Percentiles rank a stretch among this genome's conserved stretches.
phyloP scores from a whole-genome alignment of 2,329 filamentous ascomycete species.

The Scytalidium sp. region DNA sequence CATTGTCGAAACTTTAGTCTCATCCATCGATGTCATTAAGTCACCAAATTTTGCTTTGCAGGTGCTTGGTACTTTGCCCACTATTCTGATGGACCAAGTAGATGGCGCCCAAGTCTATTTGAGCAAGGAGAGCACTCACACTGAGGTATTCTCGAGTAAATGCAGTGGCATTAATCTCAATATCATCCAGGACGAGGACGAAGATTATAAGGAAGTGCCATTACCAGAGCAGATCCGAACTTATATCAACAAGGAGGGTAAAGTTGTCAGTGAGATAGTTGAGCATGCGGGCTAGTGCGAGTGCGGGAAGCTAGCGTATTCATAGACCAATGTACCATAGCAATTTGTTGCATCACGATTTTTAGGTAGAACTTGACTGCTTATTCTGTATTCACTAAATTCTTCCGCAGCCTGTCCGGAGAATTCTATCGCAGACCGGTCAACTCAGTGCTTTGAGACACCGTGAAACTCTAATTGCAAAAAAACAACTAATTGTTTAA shows the following conservation, averaged over 20 bases:
- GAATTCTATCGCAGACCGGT: too few species aligned
- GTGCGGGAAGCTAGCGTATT: not conserved
- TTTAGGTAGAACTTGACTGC: not conserved
- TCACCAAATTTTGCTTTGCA: slow-evolving; percentile 93
- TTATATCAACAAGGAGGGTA: slow-evolving; percentile 68
- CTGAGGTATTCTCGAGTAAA: slow-evolving; percentile 89
- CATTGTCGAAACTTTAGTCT: slow-evolving; percentile 85
- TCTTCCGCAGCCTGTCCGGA: too few species aligned
- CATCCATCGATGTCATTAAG: slow-evolving; percentile 92
- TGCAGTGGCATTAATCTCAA: slow-evolving; percentile 85
- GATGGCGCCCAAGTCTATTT: slow-evolving; percentile 89
- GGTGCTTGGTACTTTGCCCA: slow-evolving; percentile 81
- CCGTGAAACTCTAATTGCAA: not conserved
- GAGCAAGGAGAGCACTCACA: slow-evolving; percentile 70
- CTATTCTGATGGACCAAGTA: slow-evolving; percentile 87
- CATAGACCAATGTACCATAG: not conserved
- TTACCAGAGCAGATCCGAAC: slow-evolving; percentile 88
- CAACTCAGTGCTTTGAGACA: not conserved
- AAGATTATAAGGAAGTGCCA: slow-evolving; percentile 83
- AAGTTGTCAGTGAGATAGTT: slow-evolving; percentile 89
- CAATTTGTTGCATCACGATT: not conserved
- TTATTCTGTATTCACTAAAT: not conserved
- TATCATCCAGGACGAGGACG: slow-evolving; percentile 66
- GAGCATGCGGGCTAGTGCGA: slow-evolving; percentile 73
- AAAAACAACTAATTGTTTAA: not conserved